Percentiles rank a stretch among this genome's conserved stretches.
phyloP scores from a whole-genome alignment of 345 rosid genomes.

The Sonneratia caseolaris region DNA sequence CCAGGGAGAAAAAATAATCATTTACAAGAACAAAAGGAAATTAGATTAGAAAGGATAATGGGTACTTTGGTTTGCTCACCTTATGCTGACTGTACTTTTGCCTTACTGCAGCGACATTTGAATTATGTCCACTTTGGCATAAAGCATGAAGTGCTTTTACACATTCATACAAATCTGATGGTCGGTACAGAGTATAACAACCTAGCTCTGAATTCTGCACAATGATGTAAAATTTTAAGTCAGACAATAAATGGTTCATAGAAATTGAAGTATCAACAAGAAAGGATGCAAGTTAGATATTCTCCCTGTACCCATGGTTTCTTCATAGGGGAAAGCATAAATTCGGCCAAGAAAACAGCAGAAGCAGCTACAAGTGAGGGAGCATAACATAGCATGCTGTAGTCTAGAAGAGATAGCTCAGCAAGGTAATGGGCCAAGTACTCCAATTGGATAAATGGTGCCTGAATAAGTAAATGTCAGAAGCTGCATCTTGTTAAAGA shows the following conservation, averaged over 20 bases:
- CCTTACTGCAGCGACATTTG: slow-evolving; percentile 59
- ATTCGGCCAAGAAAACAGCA: slow-evolving; percentile 75
- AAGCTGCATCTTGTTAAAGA: not conserved
- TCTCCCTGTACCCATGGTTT: slow-evolving; percentile 69
- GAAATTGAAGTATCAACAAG: not conserved
- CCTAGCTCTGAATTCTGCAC: slow-evolving; percentile 63
- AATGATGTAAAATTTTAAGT: slow-evolving; percentile 5
- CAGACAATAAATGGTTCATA: not conserved
- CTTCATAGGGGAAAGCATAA: slow-evolving; percentile 56
- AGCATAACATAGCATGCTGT: slow-evolving; percentile 54
- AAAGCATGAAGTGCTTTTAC: slow-evolving; percentile 60
- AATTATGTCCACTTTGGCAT: slow-evolving; percentile 33
- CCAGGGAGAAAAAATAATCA: no score
- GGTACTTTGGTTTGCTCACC: slow-evolving; percentile 23
- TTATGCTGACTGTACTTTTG: slow-evolving; percentile 87
- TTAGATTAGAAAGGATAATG: not conserved
- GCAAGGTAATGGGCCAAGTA: slow-evolving; percentile 68
- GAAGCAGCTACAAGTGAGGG: slow-evolving; percentile 86
- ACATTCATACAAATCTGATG: slow-evolving; percentile 51
- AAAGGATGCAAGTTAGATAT: not conserved
- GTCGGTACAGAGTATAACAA: slow-evolving; percentile 71
- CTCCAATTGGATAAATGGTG: slow-evolving; percentile 60
- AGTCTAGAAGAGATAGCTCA: slow-evolving; percentile 78
- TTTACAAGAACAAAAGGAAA: not conserved
- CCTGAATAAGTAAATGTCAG: slow-evolving; percentile 19